A percentile compares a stretch with the other conserved stretches of the same genome.
Conservation (phyloP, 306 rosid genomes). For the Cucurbita ficifolia region DNA sequence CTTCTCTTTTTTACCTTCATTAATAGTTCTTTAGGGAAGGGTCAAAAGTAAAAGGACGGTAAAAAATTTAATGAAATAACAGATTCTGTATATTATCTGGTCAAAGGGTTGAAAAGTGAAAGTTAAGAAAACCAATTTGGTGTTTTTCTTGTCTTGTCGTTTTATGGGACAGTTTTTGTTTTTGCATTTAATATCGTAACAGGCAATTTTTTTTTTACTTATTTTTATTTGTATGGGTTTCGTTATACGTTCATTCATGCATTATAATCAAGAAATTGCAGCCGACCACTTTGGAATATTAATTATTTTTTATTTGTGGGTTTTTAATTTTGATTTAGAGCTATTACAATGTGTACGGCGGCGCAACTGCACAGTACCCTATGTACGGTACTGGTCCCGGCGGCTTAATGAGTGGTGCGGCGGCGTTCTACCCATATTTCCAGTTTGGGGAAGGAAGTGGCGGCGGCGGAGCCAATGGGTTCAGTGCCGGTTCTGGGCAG, state of each 20-base stretch:
- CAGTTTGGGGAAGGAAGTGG: constrained; percentile 45
- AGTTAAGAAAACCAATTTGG: neutral
- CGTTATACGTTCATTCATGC: neutral
- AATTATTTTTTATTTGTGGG: neutral
- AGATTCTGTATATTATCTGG: neutral
- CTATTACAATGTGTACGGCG: constrained; percentile 81
- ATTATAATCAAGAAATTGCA: neutral
- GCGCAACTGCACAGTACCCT: constrained; percentile 67
- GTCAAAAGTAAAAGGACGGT: too few species aligned
- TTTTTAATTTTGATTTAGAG: constrained; percentile 26
- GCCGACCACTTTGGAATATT: neutral
- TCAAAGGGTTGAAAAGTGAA: constrained; percentile 4
- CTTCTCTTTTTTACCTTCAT: too few species aligned
- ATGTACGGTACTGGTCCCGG: constrained; percentile 58
- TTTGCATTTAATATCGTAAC: neutral
- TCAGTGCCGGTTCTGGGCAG: constrained; percentile 18
- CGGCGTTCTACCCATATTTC: constrained; percentile 55
- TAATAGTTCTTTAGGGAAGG: too few species aligned
- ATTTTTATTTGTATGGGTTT: neutral
- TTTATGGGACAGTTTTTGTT: neutral
- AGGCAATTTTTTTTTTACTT: neutral
- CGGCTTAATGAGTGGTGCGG: constrained; percentile 56
- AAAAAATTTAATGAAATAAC: neutral
- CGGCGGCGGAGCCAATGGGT: constrained; percentile 17
- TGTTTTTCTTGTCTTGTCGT: neutral